Conservation (phyloP, 441 rosid species). For the Gossypium schwendimanii region DNA sequence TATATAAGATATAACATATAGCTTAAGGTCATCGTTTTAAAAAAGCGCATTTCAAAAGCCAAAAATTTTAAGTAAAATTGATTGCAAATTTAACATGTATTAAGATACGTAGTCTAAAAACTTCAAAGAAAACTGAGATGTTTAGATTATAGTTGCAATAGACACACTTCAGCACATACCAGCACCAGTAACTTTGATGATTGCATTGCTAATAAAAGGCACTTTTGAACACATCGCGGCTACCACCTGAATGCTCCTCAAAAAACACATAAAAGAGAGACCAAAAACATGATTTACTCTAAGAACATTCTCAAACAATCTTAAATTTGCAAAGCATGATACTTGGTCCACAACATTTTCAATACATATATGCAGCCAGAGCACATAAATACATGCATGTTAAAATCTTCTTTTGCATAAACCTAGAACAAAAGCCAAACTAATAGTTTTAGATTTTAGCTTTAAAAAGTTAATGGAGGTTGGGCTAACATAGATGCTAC, state of each 20-base stretch:
- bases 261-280: slow-evolving; percentile 9
- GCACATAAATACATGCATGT: background rate
- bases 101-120: background rate
- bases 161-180: slow-evolving; percentile 40
- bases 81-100: background rate
- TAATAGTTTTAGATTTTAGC: background rate
- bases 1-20: background rate
- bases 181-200: slow-evolving; percentile 66
- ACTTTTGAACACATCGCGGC: slow-evolving; percentile 94
- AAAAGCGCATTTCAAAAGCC: background rate
- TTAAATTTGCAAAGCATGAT: background rate
- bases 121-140: background rate
- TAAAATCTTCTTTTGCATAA: background rate
- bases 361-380: background rate
- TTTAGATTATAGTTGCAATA: background rate
- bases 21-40: background rate
- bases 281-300: background rate
- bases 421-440: background rate
- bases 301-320: background rate
- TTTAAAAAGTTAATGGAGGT: background rate
- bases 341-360: background rate
- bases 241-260: slow-evolving; percentile 58
- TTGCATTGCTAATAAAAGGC: slow-evolving; percentile 75
- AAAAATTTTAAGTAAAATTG: background rate
- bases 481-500: background rate